phyloP scores from a whole-genome alignment of 2,329 filamentous ascomycete genomes.

The Fusarium praegraminearum region DNA sequence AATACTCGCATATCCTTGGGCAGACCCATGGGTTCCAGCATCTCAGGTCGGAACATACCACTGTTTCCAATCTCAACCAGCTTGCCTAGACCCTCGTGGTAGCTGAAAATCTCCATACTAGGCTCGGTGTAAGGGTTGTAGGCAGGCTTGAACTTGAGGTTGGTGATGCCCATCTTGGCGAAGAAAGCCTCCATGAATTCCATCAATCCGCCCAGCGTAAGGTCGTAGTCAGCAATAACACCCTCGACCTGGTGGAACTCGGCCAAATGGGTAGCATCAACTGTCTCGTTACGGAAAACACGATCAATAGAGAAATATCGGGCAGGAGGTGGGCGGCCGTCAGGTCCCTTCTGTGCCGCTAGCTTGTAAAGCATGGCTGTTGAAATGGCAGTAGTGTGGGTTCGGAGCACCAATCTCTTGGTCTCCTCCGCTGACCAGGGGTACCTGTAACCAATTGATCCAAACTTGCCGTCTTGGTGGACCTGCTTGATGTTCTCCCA shows the following conservation, averaged over 20 bases:
- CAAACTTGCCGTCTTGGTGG: slow-evolving; percentile 91
- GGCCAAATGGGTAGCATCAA: slow-evolving; percentile 95
- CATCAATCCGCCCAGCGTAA: slow-evolving; percentile 93
- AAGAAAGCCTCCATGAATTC: slow-evolving; percentile 97
- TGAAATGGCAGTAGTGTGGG: slow-evolving; percentile 94
- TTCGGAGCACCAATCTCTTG: slow-evolving; percentile 87
- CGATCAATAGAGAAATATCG: slow-evolving; percentile 98
- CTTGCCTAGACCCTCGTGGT: slow-evolving; percentile 88
- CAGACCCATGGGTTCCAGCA: slow-evolving; percentile 94
- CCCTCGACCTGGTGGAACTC: slow-evolving; percentile 99
- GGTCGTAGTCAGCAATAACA: slow-evolving; percentile 95
- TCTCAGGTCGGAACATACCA: slow-evolving; percentile 98
- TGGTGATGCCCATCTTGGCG: slow-evolving; percentile 88
- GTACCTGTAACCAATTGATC: slow-evolving; percentile 96
- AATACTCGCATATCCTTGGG: slow-evolving; percentile 93
- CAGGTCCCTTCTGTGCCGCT: slow-evolving; percentile 81
- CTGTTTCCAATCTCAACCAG: slow-evolving; percentile 98
- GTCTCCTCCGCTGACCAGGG: slow-evolving; percentile 92
- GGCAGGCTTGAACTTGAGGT: slow-evolving; percentile 94
- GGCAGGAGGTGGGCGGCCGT: slow-evolving; percentile 74
- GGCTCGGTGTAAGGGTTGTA: slow-evolving; percentile 97
- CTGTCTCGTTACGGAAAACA: slow-evolving; percentile 97
- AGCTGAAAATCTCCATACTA: slow-evolving; percentile 98
- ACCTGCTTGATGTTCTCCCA: slow-evolving; percentile 89
- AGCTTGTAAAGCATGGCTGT: slow-evolving; percentile 92